A percentile compares a stretch with the other conserved stretches of the same genome.
phyloP scores from a whole-genome alignment of 2,329 filamentous ascomycete genomes.

The Calonectria crousiana region DNA sequence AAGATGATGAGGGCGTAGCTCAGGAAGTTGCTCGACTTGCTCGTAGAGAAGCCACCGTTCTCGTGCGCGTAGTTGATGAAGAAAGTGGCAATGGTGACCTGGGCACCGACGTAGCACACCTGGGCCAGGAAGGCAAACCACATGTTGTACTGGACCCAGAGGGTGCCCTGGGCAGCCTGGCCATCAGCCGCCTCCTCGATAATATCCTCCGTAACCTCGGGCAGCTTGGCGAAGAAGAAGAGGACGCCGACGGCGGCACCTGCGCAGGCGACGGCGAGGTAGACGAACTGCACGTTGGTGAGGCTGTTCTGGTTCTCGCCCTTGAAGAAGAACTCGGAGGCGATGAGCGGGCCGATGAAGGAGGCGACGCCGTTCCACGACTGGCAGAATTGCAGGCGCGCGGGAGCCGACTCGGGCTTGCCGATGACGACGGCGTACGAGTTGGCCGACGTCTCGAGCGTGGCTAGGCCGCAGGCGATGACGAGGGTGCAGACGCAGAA shows the following conservation, averaged over 20 bases:
- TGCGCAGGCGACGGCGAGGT: slow-evolving; percentile 78
- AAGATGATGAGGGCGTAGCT: slow-evolving; percentile 83
- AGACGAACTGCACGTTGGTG: slow-evolving; percentile 80
- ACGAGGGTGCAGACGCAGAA: slow-evolving; percentile 81
- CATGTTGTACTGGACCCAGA: slow-evolving; percentile 78
- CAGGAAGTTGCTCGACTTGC: slow-evolving; percentile 71
- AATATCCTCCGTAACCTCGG: slow-evolving; percentile 73
- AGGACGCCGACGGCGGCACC: slow-evolving; percentile 72
- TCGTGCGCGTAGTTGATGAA: slow-evolving; percentile 80
- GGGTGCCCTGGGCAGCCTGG: slow-evolving; percentile 68
- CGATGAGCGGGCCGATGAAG: slow-evolving; percentile 78
- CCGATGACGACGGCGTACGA: slow-evolving; percentile 72
- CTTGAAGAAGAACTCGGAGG: slow-evolving; percentile 79
- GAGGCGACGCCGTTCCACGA: slow-evolving; percentile 82
- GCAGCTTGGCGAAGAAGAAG: slow-evolving; percentile 77
- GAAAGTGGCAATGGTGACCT: slow-evolving; percentile 74
- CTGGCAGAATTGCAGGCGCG: slow-evolving; percentile 70
- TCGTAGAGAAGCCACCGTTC: slow-evolving; percentile 64
- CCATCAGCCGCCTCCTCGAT: slow-evolving; percentile 57
- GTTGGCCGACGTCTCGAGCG: slow-evolving; percentile 82
- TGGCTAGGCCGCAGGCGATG: slow-evolving; percentile 78
- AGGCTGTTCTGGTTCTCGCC: slow-evolving; percentile 68
- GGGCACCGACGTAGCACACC: slow-evolving; percentile 83
- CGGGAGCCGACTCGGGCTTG: slow-evolving; percentile 25
- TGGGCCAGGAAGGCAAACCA: slow-evolving; percentile 83